Evolutionary conservation across 2,329 filamentous ascomycete genomes (phyloP).

Genomic region (Apiospora aurea): DNA sequence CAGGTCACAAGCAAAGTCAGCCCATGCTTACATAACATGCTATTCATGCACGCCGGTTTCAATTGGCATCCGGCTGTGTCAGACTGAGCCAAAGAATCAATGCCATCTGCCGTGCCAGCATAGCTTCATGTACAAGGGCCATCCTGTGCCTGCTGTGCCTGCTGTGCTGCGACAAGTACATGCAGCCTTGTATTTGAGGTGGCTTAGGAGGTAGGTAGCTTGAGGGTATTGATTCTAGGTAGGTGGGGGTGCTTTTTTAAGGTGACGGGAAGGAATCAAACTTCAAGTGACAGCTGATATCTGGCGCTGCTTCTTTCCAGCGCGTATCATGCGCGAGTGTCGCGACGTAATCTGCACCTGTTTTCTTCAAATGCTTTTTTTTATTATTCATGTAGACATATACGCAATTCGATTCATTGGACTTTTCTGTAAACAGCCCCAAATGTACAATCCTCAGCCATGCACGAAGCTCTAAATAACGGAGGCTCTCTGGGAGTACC

Average conservation of each 20-base stretch:
- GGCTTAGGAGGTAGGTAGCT: not conserved
- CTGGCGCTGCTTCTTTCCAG: not conserved
- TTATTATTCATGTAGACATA: not conserved
- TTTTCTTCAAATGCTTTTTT: not conserved
- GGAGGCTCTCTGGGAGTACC: not conserved
- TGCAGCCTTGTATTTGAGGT: not conserved
- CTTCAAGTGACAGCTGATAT: constrained; percentile 11
- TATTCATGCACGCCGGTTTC: constrained; percentile 7
- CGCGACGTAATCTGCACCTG: not conserved
- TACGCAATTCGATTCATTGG: no score
- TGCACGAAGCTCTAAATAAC: not conserved
- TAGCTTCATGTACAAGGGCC: not conserved
- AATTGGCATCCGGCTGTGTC: constrained; percentile 7
- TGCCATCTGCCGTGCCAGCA: not conserved
- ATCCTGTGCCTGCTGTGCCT: not conserved
- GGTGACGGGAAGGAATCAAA: constrained; percentile 17
- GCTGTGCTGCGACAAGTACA: not conserved
- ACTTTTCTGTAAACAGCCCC: not conserved
- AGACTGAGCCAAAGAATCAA: not conserved
- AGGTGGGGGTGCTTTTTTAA: constrained; percentile 12
- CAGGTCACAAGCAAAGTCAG: constrained; percentile 6
- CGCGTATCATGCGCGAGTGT: not conserved
- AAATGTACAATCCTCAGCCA: not conserved
- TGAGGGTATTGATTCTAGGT: not conserved
- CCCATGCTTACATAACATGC: not conserved